Percentiles rank a stretch among this genome's conserved stretches.
Evolutionary conservation across 2,329 filamentous ascomycete species (phyloP).

Genomic region (Raffaelea ambrosiae): DNA sequence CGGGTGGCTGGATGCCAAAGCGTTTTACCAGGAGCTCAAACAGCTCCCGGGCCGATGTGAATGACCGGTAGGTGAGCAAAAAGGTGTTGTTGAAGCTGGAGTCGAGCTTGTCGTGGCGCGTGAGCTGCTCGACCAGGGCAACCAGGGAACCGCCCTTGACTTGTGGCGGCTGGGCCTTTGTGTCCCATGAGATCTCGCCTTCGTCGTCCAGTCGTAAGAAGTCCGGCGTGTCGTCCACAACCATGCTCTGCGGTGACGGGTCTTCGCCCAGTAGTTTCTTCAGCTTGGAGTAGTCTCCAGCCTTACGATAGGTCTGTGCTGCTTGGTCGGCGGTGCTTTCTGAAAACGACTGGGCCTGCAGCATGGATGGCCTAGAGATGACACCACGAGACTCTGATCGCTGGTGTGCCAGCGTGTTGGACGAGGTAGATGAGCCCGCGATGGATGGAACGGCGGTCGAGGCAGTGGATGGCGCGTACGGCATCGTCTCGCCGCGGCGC

Average conservation of each 20-base stretch:
- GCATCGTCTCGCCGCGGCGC: slow-evolving; percentile 49
- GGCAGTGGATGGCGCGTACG: slow-evolving; percentile 29
- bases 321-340: slow-evolving; percentile 42
- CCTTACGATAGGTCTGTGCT: slow-evolving; percentile 44
- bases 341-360: slow-evolving; percentile 54
- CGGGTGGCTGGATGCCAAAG: slow-evolving; percentile 86
- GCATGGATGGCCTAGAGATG: slow-evolving; percentile 34
- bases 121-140: slow-evolving; percentile 88
- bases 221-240: slow-evolving; percentile 68
- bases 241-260: slow-evolving; percentile 37
- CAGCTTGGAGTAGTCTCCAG: slow-evolving; percentile 55
- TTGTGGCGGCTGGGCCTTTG: slow-evolving; percentile 63
- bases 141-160: slow-evolving; percentile 85
- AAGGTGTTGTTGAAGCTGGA: slow-evolving; percentile 97
- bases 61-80: slow-evolving; percentile 91
- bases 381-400: slow-evolving; percentile 48
- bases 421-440: background rate
- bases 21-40: slow-evolving; percentile 88
- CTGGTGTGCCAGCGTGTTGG: slow-evolving; percentile 31
- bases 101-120: slow-evolving; percentile 89
- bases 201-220: slow-evolving; percentile 84
- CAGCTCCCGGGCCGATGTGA: slow-evolving; percentile 81
- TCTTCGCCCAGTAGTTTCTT: slow-evolving; percentile 60
- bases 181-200: slow-evolving; percentile 81
- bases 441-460: slow-evolving; percentile 15